Evolutionary conservation across 2,329 filamentous ascomycete genomes (phyloP), one percentile per base, ranked within the genome.

Genomic region (Parastagonospora avenae): DNA sequence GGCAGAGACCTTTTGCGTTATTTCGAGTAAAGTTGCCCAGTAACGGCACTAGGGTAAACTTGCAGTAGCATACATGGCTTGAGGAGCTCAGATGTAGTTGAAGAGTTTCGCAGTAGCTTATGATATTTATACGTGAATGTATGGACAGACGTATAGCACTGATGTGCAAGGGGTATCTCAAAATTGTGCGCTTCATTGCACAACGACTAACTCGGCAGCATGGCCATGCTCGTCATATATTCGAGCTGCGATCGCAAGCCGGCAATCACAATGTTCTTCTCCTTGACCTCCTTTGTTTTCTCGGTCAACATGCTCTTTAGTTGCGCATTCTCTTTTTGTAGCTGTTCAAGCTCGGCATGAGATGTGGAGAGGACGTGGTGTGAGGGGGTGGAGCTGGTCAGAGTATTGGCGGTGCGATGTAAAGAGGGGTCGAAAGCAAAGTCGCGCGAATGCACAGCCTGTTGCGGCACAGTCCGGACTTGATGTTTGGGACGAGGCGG

Each of bases 1-100:
- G 76, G 36, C 63, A 72, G 43, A 73, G 72, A 54, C 78, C 78
- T 5, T 80, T 76, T 62, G 71, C 69, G 15, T 57, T 80, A 29
- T 77, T 74, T 46, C 67, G 76, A 27, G 75, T 70, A 24, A 68
- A 70, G 59, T 55, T 79, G 52, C 76, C 76, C 1, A 68, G 72
- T 7, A 74, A 75, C 46, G 77, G 72, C 2, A 79, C 72, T 4
- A 78, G 79, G 55, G 65, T 73, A 7, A 31, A 52, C 10, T 40
- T 72, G 43, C 52, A 62, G 16, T 66, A 55, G 15, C 9, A 14
- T n/a, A 41, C 9, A 30, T 41, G 19, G 12, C 8, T 15, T 19
- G 24, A 28, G n/a, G n/a, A n/a, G n/a, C n/a, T n/a, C n/a, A 29
- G 19, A 30, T 12, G 19, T 11, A 7, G 28, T 7, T 11, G 16